These are phyloP conservation scores for Galeopsis tetrahit DNA, from an alignment of 257 asterid species.

Conservation along the genomic window DNA sequence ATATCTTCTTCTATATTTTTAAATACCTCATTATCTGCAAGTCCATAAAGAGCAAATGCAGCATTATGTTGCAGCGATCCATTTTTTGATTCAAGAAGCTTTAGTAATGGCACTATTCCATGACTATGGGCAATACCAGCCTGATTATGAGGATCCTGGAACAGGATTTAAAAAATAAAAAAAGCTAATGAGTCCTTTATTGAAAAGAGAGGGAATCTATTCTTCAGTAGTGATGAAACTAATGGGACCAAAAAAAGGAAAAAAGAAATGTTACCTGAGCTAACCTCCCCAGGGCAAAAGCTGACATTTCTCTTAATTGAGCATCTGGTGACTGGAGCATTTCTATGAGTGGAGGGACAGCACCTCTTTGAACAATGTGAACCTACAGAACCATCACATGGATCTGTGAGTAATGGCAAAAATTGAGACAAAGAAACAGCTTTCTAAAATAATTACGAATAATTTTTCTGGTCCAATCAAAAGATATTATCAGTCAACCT, in stretches of 20 bases:
- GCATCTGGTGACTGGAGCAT: conserved; percentile 96
- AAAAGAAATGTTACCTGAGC: conserved; percentile 73
- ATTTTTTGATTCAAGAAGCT: conserved; percentile 93
- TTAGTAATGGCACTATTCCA: conserved; percentile 76
- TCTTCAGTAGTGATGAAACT: conserved; percentile 1
- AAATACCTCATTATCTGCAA: conserved; percentile 95
- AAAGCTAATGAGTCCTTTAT: neutral
- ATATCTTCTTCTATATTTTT: conserved; percentile 21
- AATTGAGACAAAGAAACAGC: conserved; percentile 6
- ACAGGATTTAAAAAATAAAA: conserved; percentile 6
- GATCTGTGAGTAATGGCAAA: conserved; percentile 20
- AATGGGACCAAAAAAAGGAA: conserved; percentile 8
- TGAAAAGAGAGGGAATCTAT: neutral
- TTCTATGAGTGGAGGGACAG: conserved; percentile 89
- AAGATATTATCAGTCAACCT: conserved; percentile 64
- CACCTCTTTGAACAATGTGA: conserved; percentile 99
- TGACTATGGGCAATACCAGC: conserved; percentile 99
- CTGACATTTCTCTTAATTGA: conserved; percentile 97
- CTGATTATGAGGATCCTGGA: conserved; percentile 92
- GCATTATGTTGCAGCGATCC: conserved; percentile 99
- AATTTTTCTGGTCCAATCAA: conserved; percentile 16
- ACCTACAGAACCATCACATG: conserved; percentile 54
- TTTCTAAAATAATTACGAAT: conserved; percentile 2
- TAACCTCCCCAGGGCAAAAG: conserved; percentile 97
- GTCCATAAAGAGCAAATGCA: conserved; percentile 98